Percentiles rank a stretch among this genome's conserved stretches.
These are phyloP conservation scores for Cladosporium sp. DNA, from an alignment of 2,329 filamentous ascomycete species.

Conservation along the genomic window DNA sequence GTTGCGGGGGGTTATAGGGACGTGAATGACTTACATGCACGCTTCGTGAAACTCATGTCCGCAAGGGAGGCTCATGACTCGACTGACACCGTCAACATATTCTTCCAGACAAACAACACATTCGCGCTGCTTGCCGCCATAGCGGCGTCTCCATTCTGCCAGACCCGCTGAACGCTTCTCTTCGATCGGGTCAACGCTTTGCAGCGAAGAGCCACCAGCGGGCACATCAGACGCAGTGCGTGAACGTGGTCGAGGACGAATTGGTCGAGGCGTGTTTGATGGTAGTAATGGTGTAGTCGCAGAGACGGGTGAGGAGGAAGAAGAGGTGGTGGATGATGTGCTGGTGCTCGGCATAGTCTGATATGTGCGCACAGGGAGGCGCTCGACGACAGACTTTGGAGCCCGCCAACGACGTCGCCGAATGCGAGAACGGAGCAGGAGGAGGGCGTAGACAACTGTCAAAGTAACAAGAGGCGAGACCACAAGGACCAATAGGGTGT, in stretches of 20 bases:
- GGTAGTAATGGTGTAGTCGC: conserved; percentile 74
- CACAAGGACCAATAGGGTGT: conserved; percentile 93
- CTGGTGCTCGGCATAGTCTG: conserved; percentile 68
- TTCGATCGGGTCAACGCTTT: conserved; percentile 35
- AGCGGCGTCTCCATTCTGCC: conserved; percentile 51
- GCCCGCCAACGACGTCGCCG: conserved; percentile 87
- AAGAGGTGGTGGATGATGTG: conserved; percentile 43
- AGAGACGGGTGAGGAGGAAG: conserved; percentile 20
- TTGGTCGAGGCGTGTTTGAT: conserved; percentile 29
- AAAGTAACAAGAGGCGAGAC: conserved; percentile 88
- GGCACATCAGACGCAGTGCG: conserved; percentile 57
- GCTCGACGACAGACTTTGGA: conserved; percentile 93
- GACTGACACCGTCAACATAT: conserved; percentile 87
- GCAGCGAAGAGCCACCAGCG: conserved; percentile 27
- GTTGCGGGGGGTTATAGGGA: neutral
- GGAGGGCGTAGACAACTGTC: conserved; percentile 83
- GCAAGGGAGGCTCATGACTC: conserved; percentile 94
- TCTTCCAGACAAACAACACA: conserved; percentile 97
- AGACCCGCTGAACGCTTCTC: conserved; percentile 49
- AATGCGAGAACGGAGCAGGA: conserved; percentile 82
- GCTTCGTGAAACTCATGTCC: conserved; percentile 96
- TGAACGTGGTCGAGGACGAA: conserved; percentile 54
- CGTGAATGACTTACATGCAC: conserved; percentile 75
- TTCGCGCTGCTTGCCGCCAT: conserved; percentile 65
- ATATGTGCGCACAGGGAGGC: conserved; percentile 90